Evolutionary conservation across 1,284 basidiomycete genomes (phyloP), one percentile per base, ranked within the genome.

Genomic region (Leccinum subrobustum): DNA sequence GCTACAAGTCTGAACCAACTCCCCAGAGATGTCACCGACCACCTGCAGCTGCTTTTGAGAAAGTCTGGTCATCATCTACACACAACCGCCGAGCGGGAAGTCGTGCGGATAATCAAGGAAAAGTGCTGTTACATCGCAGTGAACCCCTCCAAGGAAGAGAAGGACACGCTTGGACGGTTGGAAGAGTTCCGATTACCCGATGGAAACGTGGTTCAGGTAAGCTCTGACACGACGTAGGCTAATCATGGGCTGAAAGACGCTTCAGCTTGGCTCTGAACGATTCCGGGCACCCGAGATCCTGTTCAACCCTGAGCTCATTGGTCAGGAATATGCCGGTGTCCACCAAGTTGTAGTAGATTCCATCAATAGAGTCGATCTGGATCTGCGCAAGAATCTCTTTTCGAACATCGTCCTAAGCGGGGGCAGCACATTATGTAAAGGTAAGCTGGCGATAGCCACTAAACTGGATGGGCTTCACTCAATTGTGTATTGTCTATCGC

Each of bases 271-370:
- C 52, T 80, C 92, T 39, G 97, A 99, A 78, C 88, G 97, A 52
- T 98, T 98, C 83, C 87, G 95, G 65, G 96, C 97, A 3, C 95
- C 97, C 37, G 97, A 99, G 74, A 96, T 99, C 63, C 78, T 99
- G 54, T 99, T 99, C 81, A 97, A 97, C 74, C 97, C 97, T 18
- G 96, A 99, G 73, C 78, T 99, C 51, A 90, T 99, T 64, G 97
- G 97, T 4, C 89, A 93, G 67, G 97, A 99, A 75, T 96, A 97
- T 73, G 90, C 93, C 23, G 97, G 97, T 52, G 95, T 98, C 18
- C 97, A 98, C 74, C 96, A 99, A 76, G 93, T 97, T 31, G 87
- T 95, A 16, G 91, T 94, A 16, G 92, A 95, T 75, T 92, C 92
- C 5, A 94, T 95, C 70, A 90, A 85, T 74, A 82, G 92, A 37